phyloP scores from a whole-genome alignment of 164 flowering plant genomes.

The Macadamia tetraphylla region DNA sequence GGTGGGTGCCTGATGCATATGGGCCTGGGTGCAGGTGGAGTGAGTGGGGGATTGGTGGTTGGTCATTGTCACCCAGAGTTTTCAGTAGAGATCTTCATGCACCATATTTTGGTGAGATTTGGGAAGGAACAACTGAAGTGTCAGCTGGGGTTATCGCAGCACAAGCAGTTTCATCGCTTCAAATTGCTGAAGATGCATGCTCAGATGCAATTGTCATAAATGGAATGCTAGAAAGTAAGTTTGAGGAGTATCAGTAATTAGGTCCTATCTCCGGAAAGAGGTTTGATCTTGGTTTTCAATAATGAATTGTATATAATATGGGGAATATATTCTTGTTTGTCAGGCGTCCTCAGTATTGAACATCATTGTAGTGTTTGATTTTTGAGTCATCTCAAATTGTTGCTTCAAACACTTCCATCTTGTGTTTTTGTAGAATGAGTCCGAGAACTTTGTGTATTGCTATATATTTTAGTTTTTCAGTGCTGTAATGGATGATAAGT shows the following conservation, averaged over 20 bases:
- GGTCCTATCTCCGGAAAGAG: slow-evolving; percentile 15
- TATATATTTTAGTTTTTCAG: too few relatives aligned
- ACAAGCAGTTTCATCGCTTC: slow-evolving; percentile 84
- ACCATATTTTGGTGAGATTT: slow-evolving; percentile 32
- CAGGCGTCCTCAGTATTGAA: neutral
- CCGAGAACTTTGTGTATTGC: too few relatives aligned
- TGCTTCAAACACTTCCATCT: too few relatives aligned
- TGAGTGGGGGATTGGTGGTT: slow-evolving; percentile 28
- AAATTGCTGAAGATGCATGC: slow-evolving; percentile 61
- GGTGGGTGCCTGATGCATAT: slow-evolving; percentile 45
- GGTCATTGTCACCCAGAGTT: slow-evolving; percentile 41
- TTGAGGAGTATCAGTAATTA: slow-evolving; percentile 9
- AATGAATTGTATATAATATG: slow-evolving; percentile 10
- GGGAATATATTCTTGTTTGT: neutral
- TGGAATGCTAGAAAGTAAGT: slow-evolving; percentile 42
- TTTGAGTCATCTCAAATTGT: too few relatives aligned
- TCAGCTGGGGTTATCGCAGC: slow-evolving; percentile 74
- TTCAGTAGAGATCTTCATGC: slow-evolving; percentile 21
- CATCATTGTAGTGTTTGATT: neutral
- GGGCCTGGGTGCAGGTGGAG: slow-evolving; percentile 44
- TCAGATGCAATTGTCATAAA: slow-evolving; percentile 42
- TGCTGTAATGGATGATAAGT: too few relatives aligned
- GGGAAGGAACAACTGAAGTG: slow-evolving; percentile 35
- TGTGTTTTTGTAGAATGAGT: too few relatives aligned
- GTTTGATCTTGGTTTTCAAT: slow-evolving; percentile 2